These are phyloP conservation scores for Pichia sp. DNA, from an alignment of 1,139 yeast species.

Conservation along the genomic window DNA sequence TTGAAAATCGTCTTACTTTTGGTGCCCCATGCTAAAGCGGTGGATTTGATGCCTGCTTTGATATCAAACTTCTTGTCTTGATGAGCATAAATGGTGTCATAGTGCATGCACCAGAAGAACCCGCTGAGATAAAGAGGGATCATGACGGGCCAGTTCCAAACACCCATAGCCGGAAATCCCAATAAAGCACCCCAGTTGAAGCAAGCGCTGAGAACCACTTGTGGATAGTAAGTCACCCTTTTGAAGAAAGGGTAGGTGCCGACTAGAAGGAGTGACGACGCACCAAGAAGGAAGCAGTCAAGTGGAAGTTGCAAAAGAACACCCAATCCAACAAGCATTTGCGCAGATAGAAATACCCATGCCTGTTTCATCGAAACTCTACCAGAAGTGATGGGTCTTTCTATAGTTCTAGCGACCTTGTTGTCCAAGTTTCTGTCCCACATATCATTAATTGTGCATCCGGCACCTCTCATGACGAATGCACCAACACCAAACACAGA, in stretches of 20 bases:
- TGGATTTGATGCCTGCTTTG: conserved; percentile 86
- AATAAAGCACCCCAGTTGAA: conserved; percentile 94
- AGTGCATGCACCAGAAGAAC: conserved; percentile 89
- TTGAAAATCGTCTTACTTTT: conserved; percentile 66
- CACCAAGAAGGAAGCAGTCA: conserved; percentile 80
- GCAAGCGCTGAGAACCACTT: conserved; percentile 71
- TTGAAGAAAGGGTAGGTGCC: conserved; percentile 89
- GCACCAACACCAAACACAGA: conserved; percentile 79
- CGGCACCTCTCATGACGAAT: conserved; percentile 93
- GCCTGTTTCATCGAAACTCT: conserved; percentile 74
- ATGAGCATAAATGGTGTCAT: conserved; percentile 95
- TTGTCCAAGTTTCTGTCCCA: conserved; percentile 78
- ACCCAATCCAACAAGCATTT: conserved; percentile 70
- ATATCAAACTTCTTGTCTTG: conserved; percentile 90
- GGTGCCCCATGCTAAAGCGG: conserved; percentile 91
- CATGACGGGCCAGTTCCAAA: conserved; percentile 71
- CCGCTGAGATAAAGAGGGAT: conserved; percentile 72
- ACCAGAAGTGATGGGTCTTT: conserved; percentile 88
- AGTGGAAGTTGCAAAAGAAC: conserved; percentile 69
- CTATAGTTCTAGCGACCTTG: conserved; percentile 81
- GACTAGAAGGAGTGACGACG: conserved; percentile 74
- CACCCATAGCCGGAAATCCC: conserved; percentile 95
- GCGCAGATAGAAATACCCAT: conserved; percentile 63
- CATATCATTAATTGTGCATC: conserved; percentile 91
- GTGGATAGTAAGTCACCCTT: conserved; percentile 93